A percentile compares a stretch with the other conserved stretches of the same genome.
Evolutionary conservation across 257 asterid genomes (phyloP).

Genomic region (Craterostigma plantagineum): DNA sequence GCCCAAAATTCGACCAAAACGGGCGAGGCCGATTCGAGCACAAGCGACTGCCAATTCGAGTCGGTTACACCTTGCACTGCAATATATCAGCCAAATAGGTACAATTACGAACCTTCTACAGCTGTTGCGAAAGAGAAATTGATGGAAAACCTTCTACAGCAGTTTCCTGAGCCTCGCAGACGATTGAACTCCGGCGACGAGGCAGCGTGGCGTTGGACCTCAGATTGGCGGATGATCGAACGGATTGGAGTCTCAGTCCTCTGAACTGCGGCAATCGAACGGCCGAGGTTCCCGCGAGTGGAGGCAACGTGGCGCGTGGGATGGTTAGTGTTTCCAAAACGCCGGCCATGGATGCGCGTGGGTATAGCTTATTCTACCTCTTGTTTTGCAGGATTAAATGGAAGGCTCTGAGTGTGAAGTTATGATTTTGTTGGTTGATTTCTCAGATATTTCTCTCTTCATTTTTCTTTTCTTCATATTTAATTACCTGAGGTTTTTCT

Average conservation of each 20-base stretch:
- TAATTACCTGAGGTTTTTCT: too few species aligned
- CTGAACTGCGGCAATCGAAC: constrained; percentile 12
- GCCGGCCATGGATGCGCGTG: constrained; percentile 30
- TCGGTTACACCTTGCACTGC: constrained; percentile 55
- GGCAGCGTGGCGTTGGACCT: constrained; percentile 16
- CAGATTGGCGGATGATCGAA: constrained; percentile 15
- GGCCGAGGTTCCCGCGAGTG: constrained; percentile 27
- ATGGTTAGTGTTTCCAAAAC: constrained; percentile 43
- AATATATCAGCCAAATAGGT: constrained; percentile 4
- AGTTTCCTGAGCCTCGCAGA: constrained; percentile 64
- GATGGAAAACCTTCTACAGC: constrained; percentile 60
- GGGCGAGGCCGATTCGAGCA: constrained; percentile 34
- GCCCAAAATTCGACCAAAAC: constrained; percentile 97
- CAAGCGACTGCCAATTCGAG: constrained; percentile 38
- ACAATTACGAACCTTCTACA: too few species aligned
- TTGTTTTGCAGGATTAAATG: too few species aligned
- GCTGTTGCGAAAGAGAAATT: too few species aligned
- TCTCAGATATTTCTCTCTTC: too few species aligned
- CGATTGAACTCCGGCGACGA: constrained; percentile 31
- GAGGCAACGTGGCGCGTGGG: constrained; percentile 44
- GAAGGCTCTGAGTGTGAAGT: too few species aligned
- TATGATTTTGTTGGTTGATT: too few species aligned
- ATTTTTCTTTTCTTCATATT: too few species aligned
- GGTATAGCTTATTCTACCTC: too few species aligned
- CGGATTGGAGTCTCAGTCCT: too few species aligned